These are phyloP conservation scores for Chalara sp. DNA, from an alignment of 2,329 filamentous ascomycete species.

Conservation along the genomic window DNA sequence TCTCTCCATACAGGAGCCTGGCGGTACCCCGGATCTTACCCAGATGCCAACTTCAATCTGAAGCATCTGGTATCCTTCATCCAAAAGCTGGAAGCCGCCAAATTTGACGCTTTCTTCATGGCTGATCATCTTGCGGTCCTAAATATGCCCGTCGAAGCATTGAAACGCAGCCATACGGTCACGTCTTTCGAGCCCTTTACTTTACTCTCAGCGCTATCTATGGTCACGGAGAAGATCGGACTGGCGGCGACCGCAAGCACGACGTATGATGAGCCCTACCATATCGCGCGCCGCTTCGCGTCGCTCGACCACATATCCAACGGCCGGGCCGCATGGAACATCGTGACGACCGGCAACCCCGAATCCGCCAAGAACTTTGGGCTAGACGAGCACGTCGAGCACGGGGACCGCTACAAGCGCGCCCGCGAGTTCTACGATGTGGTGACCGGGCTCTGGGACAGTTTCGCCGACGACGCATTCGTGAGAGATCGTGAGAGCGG, in stretches of 20 bases:
- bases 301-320: constrained; percentile 61
- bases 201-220: constrained; percentile 58
- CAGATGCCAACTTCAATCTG: constrained; percentile 51
- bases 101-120: constrained; percentile 60
- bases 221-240: constrained; percentile 54
- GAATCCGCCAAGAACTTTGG: constrained; percentile 47
- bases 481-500: constrained; percentile 50
- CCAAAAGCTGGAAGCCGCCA: constrained; percentile 49
- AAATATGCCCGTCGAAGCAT: constrained; percentile 49
- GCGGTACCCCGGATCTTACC: constrained; percentile 58
- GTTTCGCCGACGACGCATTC: constrained; percentile 63
- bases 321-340: constrained; percentile 56
- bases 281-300: constrained; percentile 54
- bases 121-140: constrained; percentile 54
- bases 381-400: constrained; percentile 30
- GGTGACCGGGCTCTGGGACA: constrained; percentile 60
- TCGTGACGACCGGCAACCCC: constrained; percentile 48
- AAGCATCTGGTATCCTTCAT: constrained; percentile 54
- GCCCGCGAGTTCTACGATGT: constrained; percentile 58
- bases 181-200: constrained; percentile 60
- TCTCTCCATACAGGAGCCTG: constrained; percentile 39
- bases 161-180: constrained; percentile 52
- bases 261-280: constrained; percentile 62
- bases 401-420: constrained; percentile 57
- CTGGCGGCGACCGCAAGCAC: constrained; percentile 62